Conservation (phyloP, 2,329 filamentous ascomycete genomes). For the Botrytis fragariae region DNA sequence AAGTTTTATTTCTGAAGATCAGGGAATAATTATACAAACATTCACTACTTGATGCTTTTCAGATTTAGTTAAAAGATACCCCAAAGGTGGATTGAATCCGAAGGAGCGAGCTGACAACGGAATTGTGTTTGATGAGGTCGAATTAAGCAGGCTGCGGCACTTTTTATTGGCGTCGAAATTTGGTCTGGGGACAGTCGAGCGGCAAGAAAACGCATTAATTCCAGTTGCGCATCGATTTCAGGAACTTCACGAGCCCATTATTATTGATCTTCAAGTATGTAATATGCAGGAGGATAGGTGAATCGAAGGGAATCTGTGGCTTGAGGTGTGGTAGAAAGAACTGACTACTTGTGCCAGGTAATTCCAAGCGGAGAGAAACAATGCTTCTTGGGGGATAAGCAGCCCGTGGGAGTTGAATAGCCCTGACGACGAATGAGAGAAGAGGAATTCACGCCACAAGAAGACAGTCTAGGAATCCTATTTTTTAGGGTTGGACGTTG, state of each 20-base stretch:
- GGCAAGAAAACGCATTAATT: constrained; percentile 13
- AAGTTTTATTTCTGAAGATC: background rate
- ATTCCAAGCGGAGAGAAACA: constrained; percentile 33
- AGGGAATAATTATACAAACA: constrained; percentile 7
- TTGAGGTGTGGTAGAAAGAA: constrained; percentile 29
- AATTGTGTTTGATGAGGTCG: constrained; percentile 3
- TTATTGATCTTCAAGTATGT: constrained; percentile 30
- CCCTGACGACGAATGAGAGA: constrained; percentile 32
- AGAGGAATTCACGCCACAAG: constrained; percentile 32
- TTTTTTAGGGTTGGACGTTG: constrained; percentile 24
- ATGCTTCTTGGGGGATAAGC: constrained; percentile 30
- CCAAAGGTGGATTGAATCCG: constrained; percentile 1
- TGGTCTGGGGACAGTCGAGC: constrained; percentile 14
- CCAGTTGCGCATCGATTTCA: constrained; percentile 22
- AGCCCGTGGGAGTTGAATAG: constrained; percentile 32
- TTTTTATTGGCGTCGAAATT: constrained; percentile 21
- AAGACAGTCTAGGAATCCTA: constrained; percentile 23
- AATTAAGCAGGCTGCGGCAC: constrained; percentile 14
- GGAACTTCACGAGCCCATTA: constrained; percentile 25
- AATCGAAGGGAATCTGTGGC: constrained; percentile 32
- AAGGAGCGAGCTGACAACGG: constrained; percentile 19
- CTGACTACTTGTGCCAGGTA: constrained; percentile 27
- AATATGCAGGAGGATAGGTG: constrained; percentile 25
- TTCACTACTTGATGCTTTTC: constrained; percentile 18
- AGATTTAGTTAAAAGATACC: constrained; percentile 1